A percentile compares a stretch with the other conserved stretches of the same genome.
phyloP scores from a whole-genome alignment of 1,284 basidiomycete genomes.

The Pyrrhoderma lamaoense region DNA sequence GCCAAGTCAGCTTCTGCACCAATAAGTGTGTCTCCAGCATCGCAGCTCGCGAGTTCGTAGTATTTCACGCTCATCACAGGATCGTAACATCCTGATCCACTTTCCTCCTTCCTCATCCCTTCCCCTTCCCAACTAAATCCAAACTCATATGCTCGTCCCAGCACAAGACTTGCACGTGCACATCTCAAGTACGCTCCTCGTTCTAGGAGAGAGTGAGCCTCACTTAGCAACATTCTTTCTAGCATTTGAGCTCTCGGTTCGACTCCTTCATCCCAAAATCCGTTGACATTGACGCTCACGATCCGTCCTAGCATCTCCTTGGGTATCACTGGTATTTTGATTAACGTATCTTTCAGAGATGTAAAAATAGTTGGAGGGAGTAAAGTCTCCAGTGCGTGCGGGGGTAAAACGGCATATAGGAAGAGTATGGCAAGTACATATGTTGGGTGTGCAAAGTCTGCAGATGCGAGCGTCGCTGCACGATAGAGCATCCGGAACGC shows the following conservation, averaged over 20 bases:
- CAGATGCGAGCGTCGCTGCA: conserved; percentile 68
- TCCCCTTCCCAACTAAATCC: conserved; percentile 44
- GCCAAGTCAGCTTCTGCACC: conserved; percentile 88
- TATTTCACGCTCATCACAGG: conserved; percentile 90
- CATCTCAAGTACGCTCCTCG: conserved; percentile 83
- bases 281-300: too few relatives aligned
- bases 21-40: conserved; percentile 57
- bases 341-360: too few relatives aligned
- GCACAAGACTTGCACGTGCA: conserved; percentile 86
- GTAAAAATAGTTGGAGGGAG: too few relatives aligned
- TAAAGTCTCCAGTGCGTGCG: conserved; percentile 37
- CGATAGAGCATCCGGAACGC: conserved; percentile 71
- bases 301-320: conserved; percentile 19
- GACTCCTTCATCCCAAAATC: too few relatives aligned
- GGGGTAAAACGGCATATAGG: conserved; percentile 52
- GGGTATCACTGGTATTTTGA: conserved; percentile 37
- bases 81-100: conserved; percentile 53
- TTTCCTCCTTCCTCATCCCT: too few relatives aligned
- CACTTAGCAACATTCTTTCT: conserved; percentile 26
- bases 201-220: conserved; percentile 61
- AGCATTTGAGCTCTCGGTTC: too few relatives aligned
- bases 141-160: conserved; percentile 89
- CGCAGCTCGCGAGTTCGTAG: conserved; percentile 74
- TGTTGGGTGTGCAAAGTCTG: conserved; percentile 76
- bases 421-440: conserved; percentile 83